Conservation (phyloP, 805 yeast genomes). For the Nakazawaea sp. region DNA sequence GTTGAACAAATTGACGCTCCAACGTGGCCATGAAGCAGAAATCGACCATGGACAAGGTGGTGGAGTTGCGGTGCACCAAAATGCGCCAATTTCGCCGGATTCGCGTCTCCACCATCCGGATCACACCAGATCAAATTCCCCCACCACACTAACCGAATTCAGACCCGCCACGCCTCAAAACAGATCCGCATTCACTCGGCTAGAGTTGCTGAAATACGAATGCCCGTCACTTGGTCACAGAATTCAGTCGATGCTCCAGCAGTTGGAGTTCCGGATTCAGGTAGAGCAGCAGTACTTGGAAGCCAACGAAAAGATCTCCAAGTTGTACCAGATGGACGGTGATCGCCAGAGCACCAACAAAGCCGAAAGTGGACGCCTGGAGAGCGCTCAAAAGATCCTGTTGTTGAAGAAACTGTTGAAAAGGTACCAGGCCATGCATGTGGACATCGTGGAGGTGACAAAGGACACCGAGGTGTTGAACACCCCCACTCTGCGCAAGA, state of each 20-base stretch:
- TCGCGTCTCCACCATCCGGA: constrained; percentile 8
- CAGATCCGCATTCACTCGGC: constrained; percentile 49
- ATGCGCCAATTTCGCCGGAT: not conserved
- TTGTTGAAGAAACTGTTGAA: constrained; percentile 77
- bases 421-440: constrained; percentile 84
- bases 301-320: constrained; percentile 85
- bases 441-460: constrained; percentile 59
- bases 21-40: constrained; percentile 13
- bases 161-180: constrained; percentile 14
- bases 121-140: not conserved
- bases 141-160: not conserved
- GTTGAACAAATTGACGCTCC: constrained; percentile 50
- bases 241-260: constrained; percentile 93
- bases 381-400: constrained; percentile 79
- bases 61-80: not conserved
- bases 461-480: constrained; percentile 60
- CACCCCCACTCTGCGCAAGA: constrained; percentile 70
- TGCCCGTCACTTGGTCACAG: constrained; percentile 93
- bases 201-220: constrained; percentile 85
- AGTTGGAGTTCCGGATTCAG: constrained; percentile 86
- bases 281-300: constrained; percentile 91
- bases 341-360: constrained; percentile 80
- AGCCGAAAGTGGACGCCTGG: constrained; percentile 82
- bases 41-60: not conserved
- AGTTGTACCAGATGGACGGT: constrained; percentile 84